Evolutionary conservation across 208 protist genomes (phyloP), one percentile per base, ranked within the genome.

Genomic region (Acanthamoeba royreba): DNA sequence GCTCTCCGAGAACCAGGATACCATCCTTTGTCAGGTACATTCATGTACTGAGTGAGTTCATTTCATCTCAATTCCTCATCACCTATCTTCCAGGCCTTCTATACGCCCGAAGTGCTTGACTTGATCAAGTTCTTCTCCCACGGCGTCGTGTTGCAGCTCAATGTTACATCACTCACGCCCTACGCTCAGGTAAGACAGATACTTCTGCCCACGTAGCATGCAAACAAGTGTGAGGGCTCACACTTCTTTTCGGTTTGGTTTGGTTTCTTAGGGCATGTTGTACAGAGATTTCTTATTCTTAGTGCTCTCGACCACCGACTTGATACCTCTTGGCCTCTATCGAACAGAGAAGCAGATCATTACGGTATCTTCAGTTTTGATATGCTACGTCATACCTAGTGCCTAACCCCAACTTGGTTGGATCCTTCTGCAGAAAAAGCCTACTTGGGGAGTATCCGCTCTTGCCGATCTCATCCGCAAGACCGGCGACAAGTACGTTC

Each of bases 201-300:
- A 15, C 31, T 8, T 79, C 22, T n/a, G 3, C 33, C 38, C 53
- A 61, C 53, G 53, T n/a, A 61, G 19, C 19, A 19, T 61, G 53
- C 53, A 61, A 28, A 61, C n/a, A n/a, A 19, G n/a, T n/a, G n/a
- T 61, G 53, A 28, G 53, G 19, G 53, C 53, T 61, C 22, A 61
- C n/a, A 19, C n/a, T 61, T 61, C 53, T 61, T 61, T 61, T n/a
- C n/a, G n/a, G n/a, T n/a, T n/a, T n/a, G n/a, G n/a, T n/a, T n/a
- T n/a, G n/a, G n/a, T n/a, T 61, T n/a, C 22, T 61, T n/a, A 89
- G 81, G 81, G 81, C 42, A 89, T 89, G 81, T 22, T 33, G 25
- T 89, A 89, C 22, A 15, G 81, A 8, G 81, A 89, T 40, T 89
- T 89, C 81, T 35, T 89, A 7, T 66, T 28, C 35, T 11, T 66